These are phyloP conservation scores for Teratosphaeria epicoccoides DNA, from an alignment of 2,329 filamentous ascomycete species.

Conservation along the genomic window DNA sequence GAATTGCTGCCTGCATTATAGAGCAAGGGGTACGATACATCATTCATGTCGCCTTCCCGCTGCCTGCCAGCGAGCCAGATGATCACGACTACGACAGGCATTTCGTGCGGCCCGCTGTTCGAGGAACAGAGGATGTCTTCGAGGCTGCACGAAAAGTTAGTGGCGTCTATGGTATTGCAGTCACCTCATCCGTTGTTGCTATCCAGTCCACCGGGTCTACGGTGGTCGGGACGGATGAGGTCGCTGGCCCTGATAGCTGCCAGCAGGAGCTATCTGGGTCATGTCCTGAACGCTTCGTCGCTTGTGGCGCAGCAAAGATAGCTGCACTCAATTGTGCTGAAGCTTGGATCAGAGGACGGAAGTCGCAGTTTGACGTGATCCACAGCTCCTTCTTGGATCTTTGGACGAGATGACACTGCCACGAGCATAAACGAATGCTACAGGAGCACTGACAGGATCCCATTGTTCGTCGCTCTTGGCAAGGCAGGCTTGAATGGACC, in stretches of 20 bases:
- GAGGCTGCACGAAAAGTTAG: conserved; percentile 26
- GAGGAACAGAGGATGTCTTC: conserved; percentile 30
- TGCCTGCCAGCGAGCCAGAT: conserved; percentile 4
- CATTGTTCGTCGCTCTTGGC: too few species aligned
- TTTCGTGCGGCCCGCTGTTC: conserved; percentile 18
- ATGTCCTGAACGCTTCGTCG: conserved; percentile 10
- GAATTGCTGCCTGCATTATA: too few species aligned
- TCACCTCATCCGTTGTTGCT: conserved; percentile 26
- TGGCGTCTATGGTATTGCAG: conserved; percentile 33
- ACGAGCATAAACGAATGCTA: too few species aligned
- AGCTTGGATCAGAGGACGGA: conserved; percentile 14
- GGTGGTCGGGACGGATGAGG: not conserved
- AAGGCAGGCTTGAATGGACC: too few species aligned
- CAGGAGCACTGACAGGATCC: too few species aligned
- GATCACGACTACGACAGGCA: not conserved
- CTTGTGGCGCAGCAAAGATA: conserved; percentile 21
- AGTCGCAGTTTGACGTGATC: too few species aligned
- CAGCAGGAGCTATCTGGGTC: conserved; percentile 9
- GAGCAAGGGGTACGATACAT: not conserved
- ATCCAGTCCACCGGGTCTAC: not conserved
- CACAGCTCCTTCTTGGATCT: too few species aligned
- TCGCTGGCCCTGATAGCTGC: conserved; percentile 6
- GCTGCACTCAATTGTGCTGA: conserved; percentile 14
- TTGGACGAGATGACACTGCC: too few species aligned
- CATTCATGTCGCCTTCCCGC: conserved; percentile 5